Base-by-base conservation (phyloP, 495 filamentous ascomycete species). In the Podospora didyma region DNA sequence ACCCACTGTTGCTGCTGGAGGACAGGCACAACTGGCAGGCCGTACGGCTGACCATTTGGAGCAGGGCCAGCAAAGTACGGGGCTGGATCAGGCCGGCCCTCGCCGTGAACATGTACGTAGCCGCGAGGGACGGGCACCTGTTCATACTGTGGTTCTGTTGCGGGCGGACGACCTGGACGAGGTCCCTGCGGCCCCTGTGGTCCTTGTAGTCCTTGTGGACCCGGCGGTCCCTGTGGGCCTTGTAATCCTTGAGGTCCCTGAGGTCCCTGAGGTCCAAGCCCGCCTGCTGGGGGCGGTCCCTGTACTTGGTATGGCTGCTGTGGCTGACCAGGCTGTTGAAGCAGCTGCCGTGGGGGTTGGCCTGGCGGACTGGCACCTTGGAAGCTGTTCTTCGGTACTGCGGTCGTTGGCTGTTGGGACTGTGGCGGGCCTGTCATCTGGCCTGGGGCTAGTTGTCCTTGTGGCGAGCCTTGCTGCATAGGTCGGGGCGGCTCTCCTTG, bases 51-150 rank as follows among this genome's bases (percentile, higher is more conserved):
- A 11, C 21, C 23, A 48, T 37, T 31, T 2, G 52, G 47, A n/a
- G 47, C 48, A 19, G 34, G 9, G 12, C 71, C 70, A 24, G 72
- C 60, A 19, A 67, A 69, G 51, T 74, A 73, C 19, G 65, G 72
- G 3, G 72, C 70, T 10, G 65, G 61, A 14, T 65, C 70, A 2
- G 71, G 37, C 19, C 65, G 59, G 3, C 75, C 77, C 46, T 79
- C 76, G 19, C 68, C 71, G 51, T 74, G 75, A 19, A 79, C 77
- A 42, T 73, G 67, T 2, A 68, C 60, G 56, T 80, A 80, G 22
- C 72, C 71, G 5, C 59, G 60, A 1, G 77, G 77, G n/a, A 80
- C 79, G 12, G 77, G 77, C 0, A 80, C 76, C 28, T 63, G 61
- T 3, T 66, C 72, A 48, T 80, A 80, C 24, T 72, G 66, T 1